Conservation (phyloP, 495 filamentous ascomycete species). For the Talaromyces nanjingensis region DNA sequence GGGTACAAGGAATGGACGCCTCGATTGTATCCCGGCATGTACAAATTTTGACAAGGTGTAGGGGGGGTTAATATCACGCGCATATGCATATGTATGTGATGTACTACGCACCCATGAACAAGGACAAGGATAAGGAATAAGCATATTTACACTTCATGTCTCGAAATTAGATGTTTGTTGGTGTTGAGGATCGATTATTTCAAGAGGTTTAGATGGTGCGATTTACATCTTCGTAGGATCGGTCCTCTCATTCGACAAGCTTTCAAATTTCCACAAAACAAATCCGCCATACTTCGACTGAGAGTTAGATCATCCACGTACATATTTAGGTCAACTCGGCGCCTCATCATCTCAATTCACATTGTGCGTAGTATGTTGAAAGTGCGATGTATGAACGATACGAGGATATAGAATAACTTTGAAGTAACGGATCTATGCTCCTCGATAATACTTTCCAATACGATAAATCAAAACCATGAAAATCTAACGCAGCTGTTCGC, state of each 20-base stretch:
- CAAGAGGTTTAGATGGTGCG: neutral
- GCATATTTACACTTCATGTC: neutral
- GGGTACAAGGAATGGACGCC: too few species aligned
- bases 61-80: too few species aligned
- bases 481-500: neutral
- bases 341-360: neutral
- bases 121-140: neutral
- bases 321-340: too few species aligned
- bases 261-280: too few species aligned
- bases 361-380: neutral
- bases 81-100: neutral
- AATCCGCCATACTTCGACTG: neutral
- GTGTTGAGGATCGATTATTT: neutral
- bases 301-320: neutral
- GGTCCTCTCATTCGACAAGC: too few species aligned
- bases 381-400: neutral
- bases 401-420: neutral
- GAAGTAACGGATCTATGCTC: neutral
- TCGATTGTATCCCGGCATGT: too few species aligned
- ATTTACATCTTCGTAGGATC: too few species aligned
- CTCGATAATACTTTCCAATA: neutral
- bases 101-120: neutral
- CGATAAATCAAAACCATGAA: neutral
- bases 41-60: too few species aligned
- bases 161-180: neutral